Percentiles rank a stretch among this genome's conserved stretches.
These are phyloP conservation scores for Coniella vitis DNA, from an alignment of 2,329 filamentous ascomycete genomes.

Conservation along the genomic window DNA sequence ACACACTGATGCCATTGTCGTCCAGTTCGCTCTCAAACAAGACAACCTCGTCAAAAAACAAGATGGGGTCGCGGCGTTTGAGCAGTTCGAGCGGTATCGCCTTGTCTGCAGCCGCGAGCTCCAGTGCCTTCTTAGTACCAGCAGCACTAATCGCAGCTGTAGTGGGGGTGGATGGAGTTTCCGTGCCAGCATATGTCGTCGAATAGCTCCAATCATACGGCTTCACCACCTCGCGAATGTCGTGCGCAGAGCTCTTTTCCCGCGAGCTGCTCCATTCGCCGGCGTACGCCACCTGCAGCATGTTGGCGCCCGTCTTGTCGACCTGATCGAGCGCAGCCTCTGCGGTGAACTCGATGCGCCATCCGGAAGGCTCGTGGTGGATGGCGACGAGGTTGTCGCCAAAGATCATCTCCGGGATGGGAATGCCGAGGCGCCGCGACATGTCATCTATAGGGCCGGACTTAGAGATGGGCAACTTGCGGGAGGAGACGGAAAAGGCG, in stretches of 20 bases:
- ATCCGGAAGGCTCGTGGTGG: constrained; percentile 65
- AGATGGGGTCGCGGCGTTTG: constrained; percentile 82
- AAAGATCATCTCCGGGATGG: constrained; percentile 98
- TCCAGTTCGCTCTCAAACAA: constrained; percentile 97
- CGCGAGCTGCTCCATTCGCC: constrained; percentile 66
- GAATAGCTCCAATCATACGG: constrained; percentile 98
- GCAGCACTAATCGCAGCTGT: too few relatives aligned
- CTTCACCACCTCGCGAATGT: constrained; percentile 88
- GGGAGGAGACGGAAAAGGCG: constrained; percentile 69
- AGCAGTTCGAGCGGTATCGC: constrained; percentile 80
- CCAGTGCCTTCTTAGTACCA: background rate
- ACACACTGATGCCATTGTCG: constrained; percentile 89
- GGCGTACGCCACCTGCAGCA: constrained; percentile 92
- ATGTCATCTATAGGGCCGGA: constrained; percentile 83
- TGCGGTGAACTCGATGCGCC: constrained; percentile 75
- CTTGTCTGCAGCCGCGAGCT: constrained; percentile 16
- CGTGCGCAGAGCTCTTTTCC: constrained; percentile 73
- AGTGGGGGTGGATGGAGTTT: constrained; percentile 20
- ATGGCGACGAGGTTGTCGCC: constrained; percentile 84
- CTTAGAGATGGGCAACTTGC: constrained; percentile 93
- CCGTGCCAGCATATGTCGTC: constrained; percentile 74
- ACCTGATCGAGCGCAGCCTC: constrained; percentile 83
- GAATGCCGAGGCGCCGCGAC: constrained; percentile 70
- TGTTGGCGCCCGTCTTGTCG: constrained; percentile 85
- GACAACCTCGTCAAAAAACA: constrained; percentile 94